Base-by-base conservation (phyloP, 176 grass and related monocot genomes). In the Oryza rufipogon region DNA sequence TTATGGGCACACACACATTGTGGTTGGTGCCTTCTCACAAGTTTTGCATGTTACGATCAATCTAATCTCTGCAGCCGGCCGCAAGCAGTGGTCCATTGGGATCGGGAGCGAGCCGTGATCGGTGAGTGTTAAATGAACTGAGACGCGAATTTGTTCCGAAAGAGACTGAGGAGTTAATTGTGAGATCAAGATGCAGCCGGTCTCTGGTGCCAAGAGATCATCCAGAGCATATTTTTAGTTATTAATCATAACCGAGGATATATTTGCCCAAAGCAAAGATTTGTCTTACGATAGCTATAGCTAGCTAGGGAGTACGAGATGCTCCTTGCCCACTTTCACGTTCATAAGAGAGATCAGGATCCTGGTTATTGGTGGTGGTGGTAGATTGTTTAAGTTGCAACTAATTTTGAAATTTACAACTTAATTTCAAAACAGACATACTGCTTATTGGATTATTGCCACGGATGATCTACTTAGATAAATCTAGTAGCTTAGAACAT, bases 251-350 rank as follows among this genome's bases (percentile, higher is more conserved):
- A 66, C 28, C 0, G 4, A 20, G 28, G 76, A 71, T 17, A 10
- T 6, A 56, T 81, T 81, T 85, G 30, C 38, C 41, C 41, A 16
- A 51, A 81, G 70, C 41, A 52, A 52, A 76, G 58, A 81, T 71
- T 81, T 81, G 73, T 47, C 69, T 51, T 58, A 68, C 19, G 41
- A 63, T 63, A 63, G 58, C 58, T 63, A 61, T 63, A 23, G n/a
- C 58, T 63, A 63, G 56, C 6, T 23, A 64, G 75, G 75, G 61
- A 75, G 74, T 79, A 87, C 64, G 7, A 67, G 84, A 90, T 86
- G 39, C 79, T 74, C n/a, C 9, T 60, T 68, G 10, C 68, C 34
- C 66, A 81, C 39, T 81, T 82, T 33, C 66, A 82, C 56, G 25
- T 71, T 64, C 6, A 38, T 71, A 25, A 36, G 19, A 56, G 23